Evolutionary conservation across 352 stramenopile species (phyloP).

Genomic region (Plasmopara muralis): DNA sequence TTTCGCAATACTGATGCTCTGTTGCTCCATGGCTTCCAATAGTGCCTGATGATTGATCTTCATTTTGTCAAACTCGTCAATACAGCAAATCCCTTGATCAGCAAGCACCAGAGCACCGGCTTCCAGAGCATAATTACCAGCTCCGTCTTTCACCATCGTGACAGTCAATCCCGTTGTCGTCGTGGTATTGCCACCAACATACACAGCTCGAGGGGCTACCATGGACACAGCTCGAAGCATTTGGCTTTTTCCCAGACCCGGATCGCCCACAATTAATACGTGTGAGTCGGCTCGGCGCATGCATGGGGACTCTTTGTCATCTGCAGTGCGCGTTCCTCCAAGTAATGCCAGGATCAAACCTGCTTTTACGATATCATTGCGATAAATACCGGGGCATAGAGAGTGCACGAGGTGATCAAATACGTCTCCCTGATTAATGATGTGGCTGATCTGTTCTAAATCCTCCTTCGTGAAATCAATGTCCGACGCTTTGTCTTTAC

Average conservation of each 20-base stretch:
- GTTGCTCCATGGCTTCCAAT: slow-evolving; percentile 98
- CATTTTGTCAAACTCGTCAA: slow-evolving; percentile 99
- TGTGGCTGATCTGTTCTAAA: slow-evolving; percentile 85
- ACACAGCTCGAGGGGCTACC: slow-evolving; percentile 91
- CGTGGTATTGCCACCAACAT: slow-evolving; percentile 96
- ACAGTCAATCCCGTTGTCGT: slow-evolving; percentile 95
- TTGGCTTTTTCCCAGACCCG: slow-evolving; percentile 94
- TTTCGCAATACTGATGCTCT: slow-evolving; percentile 93
- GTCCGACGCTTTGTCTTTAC: slow-evolving; percentile 49
- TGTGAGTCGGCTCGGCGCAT: slow-evolving; percentile 91
- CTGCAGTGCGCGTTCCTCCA: slow-evolving; percentile 81
- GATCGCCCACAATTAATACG: slow-evolving; percentile 94
- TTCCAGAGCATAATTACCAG: slow-evolving; percentile 89
- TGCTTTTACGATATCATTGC: slow-evolving; percentile 97
- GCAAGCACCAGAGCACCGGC: slow-evolving; percentile 90
- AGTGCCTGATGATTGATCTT: slow-evolving; percentile 85
- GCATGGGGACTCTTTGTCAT: slow-evolving; percentile 49
- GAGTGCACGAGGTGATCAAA: slow-evolving; percentile 94
- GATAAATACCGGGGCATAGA: slow-evolving; percentile 95
- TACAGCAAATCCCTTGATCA: slow-evolving; percentile 95
- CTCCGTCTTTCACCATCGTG: slow-evolving; percentile 92
- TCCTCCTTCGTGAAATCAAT: slow-evolving; percentile 88
- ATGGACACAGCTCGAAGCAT: slow-evolving; percentile 90
- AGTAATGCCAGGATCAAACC: slow-evolving; percentile 94
- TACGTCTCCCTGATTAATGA: slow-evolving; percentile 83